These are phyloP conservation scores for Teratosphaeria destructans DNA, from an alignment of 2,329 filamentous ascomycete species.

Conservation along the genomic window DNA sequence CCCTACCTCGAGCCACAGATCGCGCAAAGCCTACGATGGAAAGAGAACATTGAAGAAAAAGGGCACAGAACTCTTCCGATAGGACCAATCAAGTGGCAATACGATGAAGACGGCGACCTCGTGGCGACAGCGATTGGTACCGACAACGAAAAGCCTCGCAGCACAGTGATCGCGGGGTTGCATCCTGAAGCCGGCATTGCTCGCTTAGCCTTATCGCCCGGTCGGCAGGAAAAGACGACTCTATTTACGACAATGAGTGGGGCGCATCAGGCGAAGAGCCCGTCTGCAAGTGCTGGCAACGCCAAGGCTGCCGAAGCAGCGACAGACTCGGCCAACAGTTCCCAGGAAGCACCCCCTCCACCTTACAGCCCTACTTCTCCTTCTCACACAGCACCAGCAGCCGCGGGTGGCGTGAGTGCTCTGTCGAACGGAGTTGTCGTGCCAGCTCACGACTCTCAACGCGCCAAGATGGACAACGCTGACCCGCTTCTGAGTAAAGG, in stretches of 20 bases:
- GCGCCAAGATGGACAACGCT: slow-evolving; percentile 2
- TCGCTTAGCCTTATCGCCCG: slow-evolving; percentile 17
- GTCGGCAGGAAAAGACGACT: slow-evolving; percentile 7
- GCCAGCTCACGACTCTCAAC: neutral
- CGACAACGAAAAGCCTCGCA: slow-evolving; percentile 31
- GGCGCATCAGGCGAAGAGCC: neutral
- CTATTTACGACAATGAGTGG: neutral
- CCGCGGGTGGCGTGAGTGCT: neutral
- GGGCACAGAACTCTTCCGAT: slow-evolving; percentile 33
- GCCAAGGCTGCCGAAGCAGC: neutral
- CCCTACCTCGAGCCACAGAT: slow-evolving; percentile 56
- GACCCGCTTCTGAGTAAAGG: slow-evolving; percentile 4
- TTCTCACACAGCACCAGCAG: slow-evolving; percentile 1
- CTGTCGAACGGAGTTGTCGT: neutral
- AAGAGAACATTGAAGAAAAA: slow-evolving; percentile 16
- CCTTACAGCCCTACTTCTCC: neutral
- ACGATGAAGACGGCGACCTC: slow-evolving; percentile 32
- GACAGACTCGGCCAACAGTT: neutral
- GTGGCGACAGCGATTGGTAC: slow-evolving; percentile 36
- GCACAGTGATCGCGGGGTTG: slow-evolving; percentile 30
- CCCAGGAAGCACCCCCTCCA: neutral
- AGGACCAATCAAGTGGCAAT: slow-evolving; percentile 38
- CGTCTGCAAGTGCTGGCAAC: neutral
- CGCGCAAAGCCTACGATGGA: slow-evolving; percentile 33
- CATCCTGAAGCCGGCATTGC: slow-evolving; percentile 17